Evolutionary conservation across 176 grass and related monocot species (phyloP).

Genomic region (Carex parvula): DNA sequence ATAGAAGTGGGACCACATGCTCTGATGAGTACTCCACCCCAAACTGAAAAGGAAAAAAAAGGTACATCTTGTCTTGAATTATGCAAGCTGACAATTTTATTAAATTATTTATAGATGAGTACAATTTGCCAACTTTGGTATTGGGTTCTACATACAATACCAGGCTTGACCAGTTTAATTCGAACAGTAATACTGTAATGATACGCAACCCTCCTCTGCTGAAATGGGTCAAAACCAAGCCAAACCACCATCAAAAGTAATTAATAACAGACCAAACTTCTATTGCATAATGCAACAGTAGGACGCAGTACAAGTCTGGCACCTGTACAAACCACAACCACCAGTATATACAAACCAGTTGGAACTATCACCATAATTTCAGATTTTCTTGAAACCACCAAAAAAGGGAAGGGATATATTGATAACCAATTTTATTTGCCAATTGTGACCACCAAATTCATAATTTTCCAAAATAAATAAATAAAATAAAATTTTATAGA

Average conservation of each 20-base stretch:
- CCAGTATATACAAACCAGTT: not conserved
- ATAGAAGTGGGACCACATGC: slow-evolving; percentile 77
- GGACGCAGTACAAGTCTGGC: not conserved
- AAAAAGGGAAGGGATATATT: no score
- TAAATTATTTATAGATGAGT: not conserved
- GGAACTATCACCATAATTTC: not conserved
- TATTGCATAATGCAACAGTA: not conserved
- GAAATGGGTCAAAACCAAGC: not conserved
- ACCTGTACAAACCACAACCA: not conserved
- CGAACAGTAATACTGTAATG: not conserved
- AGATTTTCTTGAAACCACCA: not conserved
- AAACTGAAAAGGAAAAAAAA: slow-evolving; percentile 45
- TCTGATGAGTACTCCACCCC: slow-evolving; percentile 87
- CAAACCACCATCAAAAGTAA: not conserved
- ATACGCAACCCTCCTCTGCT: not conserved
- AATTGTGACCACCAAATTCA: no score
- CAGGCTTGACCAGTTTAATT: not conserved
- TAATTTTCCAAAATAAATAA: no score
- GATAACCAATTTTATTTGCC: no score
- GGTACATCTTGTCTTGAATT: not conserved
- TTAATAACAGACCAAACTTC: not conserved
- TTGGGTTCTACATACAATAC: not conserved
- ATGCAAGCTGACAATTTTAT: not conserved
- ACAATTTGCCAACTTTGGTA: not conserved
- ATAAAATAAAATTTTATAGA: not conserved